Conservation (phyloP, 106 monocot species). For the Acorus calamus region DNA sequence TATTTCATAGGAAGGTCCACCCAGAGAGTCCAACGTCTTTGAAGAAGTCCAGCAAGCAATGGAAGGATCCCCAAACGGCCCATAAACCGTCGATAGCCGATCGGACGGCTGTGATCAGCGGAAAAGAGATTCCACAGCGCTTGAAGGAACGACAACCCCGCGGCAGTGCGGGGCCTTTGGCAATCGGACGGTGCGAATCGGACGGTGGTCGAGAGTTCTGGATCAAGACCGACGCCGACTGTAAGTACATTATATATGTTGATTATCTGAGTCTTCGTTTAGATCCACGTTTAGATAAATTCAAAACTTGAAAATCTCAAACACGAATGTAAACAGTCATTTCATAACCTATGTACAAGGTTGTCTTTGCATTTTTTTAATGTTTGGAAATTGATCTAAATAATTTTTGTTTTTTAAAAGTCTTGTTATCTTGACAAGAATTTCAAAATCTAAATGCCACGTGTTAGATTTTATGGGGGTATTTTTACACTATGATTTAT, state of each 20-base stretch:
- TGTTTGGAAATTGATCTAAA: no score
- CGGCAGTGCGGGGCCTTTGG: slow-evolving; percentile 1
- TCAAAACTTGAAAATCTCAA: neutral
- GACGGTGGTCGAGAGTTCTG: slow-evolving; percentile 35
- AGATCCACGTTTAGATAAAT: no score
- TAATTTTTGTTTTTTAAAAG: no score
- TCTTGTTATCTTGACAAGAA: no score
- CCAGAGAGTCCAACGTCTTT: slow-evolving; percentile 33
- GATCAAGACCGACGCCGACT: slow-evolving; percentile 84
- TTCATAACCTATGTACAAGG: no score
- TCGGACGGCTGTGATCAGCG: neutral
- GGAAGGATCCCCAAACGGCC: neutral
- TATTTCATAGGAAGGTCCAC: slow-evolving; percentile 72
- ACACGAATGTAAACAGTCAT: no score
- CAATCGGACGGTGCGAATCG: slow-evolving; percentile 13
- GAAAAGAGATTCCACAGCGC: slow-evolving; percentile 6
- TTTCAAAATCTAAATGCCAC: no score
- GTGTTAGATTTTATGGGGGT: no score
- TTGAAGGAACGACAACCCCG: slow-evolving; percentile 14
- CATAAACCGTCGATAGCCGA: neutral
- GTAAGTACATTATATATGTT: slow-evolving; percentile 25
- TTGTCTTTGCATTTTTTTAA: no score
- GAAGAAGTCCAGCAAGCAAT: slow-evolving; percentile 24
- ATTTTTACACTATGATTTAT: no score
- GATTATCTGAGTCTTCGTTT: neutral